phyloP scores from a whole-genome alignment of 2,329 filamentous ascomycete genomes.

The Penicillium sp. region DNA sequence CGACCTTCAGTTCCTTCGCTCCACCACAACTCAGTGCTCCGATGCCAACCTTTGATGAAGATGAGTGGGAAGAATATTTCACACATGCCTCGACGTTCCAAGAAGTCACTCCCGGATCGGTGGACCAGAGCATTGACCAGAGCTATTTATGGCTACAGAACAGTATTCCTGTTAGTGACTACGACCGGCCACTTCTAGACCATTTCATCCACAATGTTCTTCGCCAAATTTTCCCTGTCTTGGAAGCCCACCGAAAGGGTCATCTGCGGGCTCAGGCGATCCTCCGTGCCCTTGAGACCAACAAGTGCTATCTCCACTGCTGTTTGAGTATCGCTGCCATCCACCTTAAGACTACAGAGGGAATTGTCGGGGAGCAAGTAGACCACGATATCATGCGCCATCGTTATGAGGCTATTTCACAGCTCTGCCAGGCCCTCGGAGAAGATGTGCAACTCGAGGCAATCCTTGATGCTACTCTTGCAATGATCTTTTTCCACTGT shows the following conservation, averaged over 20 bases:
- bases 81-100: no score
- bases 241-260: constrained; percentile 85
- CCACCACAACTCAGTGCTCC: no score
- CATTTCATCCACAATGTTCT: constrained; percentile 88
- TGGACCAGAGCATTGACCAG: no score
- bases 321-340: constrained; percentile 89
- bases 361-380: constrained; percentile 64
- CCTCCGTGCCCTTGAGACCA: constrained; percentile 59
- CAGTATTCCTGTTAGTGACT: no score
- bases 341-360: constrained; percentile 76
- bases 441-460: constrained; percentile 76
- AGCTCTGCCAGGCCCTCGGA: constrained; percentile 75
- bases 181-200: constrained; percentile 78
- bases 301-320: constrained; percentile 91
- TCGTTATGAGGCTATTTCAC: constrained; percentile 78
- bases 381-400: constrained; percentile 92
- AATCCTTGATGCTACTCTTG: constrained; percentile 86
- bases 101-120: no score
- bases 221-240: constrained; percentile 84
- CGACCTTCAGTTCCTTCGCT: no score
- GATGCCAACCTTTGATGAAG: no score
- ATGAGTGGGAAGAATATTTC: no score
- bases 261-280: no score
- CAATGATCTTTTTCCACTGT: constrained; percentile 95
- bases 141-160: no score